phyloP scores from a whole-genome alignment of 2,329 filamentous ascomycete species.

The Plenodomus tracheiphilus region DNA sequence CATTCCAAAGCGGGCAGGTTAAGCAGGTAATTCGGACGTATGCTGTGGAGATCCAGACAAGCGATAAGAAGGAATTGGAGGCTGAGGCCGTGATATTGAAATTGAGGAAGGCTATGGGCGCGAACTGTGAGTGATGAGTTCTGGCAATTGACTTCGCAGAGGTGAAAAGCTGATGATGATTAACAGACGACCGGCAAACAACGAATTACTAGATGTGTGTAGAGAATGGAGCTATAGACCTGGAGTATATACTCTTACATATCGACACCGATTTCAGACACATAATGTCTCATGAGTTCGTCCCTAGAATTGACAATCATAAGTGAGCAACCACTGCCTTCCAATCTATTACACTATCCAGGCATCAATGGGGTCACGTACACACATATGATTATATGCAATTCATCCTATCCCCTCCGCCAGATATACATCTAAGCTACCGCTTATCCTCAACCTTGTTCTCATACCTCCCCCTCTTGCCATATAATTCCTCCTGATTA shows the following conservation, averaged over 20 bases:
- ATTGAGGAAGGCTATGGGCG: constrained; percentile 68
- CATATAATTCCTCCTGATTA: constrained; percentile 43
- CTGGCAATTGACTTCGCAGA: not conserved
- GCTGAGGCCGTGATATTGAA: constrained; percentile 64
- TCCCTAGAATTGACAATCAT: too few species aligned
- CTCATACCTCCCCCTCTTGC: constrained; percentile 7
- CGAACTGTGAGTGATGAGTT: constrained; percentile 62
- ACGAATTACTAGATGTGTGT: not conserved
- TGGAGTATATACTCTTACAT: too few species aligned
- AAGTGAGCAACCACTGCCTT: too few species aligned
- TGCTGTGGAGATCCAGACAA: constrained; percentile 66
- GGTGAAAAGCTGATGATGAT: not conserved
- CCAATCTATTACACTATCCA: too few species aligned
- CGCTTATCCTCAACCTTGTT: not conserved
- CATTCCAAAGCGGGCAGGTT: constrained; percentile 67
- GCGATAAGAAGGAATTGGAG: constrained; percentile 63
- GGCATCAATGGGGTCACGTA: too few species aligned
- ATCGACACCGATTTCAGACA: too few species aligned
- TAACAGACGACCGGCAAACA: constrained; percentile 1
- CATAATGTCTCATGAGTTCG: too few species aligned
- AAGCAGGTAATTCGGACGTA: constrained; percentile 67
- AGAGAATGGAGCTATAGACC: not conserved
- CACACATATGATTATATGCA: too few species aligned
- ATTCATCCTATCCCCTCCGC: too few species aligned
- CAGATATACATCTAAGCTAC: too few species aligned